A percentile compares a stretch with the other conserved stretches of the same genome.
phyloP scores from a whole-genome alignment of 2,329 filamentous ascomycete species.

The Juglanconis juglandina region DNA sequence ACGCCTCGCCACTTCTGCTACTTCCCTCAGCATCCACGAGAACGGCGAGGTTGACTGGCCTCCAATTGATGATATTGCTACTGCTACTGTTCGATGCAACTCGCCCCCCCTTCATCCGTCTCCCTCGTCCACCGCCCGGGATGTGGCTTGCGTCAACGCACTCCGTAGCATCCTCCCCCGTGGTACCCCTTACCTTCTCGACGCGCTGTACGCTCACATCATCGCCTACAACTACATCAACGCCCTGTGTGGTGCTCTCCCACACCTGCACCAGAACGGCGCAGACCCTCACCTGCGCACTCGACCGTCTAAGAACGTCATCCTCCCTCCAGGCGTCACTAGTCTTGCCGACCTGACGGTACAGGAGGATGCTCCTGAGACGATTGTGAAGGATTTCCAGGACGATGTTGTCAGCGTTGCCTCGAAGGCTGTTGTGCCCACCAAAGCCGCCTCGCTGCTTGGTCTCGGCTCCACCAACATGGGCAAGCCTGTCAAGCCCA shows the following conservation, averaged over 20 bases:
- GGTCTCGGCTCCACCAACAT: conserved; percentile 36
- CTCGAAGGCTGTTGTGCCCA: conserved; percentile 36
- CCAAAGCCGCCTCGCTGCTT: conserved; percentile 50
- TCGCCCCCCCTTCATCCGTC: neutral
- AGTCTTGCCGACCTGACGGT: conserved; percentile 17
- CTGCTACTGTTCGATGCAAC: neutral
- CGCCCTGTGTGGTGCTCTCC: conserved; percentile 28
- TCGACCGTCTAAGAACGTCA: conserved; percentile 1
- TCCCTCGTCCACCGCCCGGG: neutral
- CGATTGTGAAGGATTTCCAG: conserved; percentile 11
- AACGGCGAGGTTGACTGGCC: conserved; percentile 1
- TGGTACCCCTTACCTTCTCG: conserved; percentile 53
- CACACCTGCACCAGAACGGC: neutral
- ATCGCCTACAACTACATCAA: conserved; percentile 57
- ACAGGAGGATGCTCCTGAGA: conserved; percentile 14
- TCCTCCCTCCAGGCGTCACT: conserved; percentile 16
- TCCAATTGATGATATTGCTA: neutral
- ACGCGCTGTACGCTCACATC: conserved; percentile 57
- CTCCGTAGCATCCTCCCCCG: conserved; percentile 51
- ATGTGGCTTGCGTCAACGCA: conserved; percentile 18
- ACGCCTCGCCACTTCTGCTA: neutral
- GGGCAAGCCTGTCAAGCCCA: conserved; percentile 17
- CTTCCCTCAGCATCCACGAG: neutral
- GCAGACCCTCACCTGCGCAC: neutral
- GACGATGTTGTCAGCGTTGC: conserved; percentile 22